Evolutionary conservation across 805 yeast genomes (phyloP).

Genomic region (Pichia deserticola): DNA sequence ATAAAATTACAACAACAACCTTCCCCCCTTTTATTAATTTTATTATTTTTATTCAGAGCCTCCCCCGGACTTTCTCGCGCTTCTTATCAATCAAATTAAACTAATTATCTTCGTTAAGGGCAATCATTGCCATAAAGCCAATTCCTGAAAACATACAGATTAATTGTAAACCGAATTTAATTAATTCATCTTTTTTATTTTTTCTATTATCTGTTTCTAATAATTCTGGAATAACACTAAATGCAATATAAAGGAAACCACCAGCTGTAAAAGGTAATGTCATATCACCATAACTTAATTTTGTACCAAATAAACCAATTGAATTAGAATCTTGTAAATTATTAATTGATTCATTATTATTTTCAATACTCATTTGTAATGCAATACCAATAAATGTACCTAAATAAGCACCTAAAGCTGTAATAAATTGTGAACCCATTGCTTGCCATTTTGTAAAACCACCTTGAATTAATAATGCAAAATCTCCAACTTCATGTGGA

Average conservation of each 20-base stretch:
- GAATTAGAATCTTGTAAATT: background rate
- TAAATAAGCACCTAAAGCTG: constrained; percentile 55
- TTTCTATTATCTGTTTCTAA: constrained; percentile 36
- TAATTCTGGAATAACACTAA: constrained; percentile 70
- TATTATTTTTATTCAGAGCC: too few species aligned
- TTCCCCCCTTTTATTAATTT: too few species aligned
- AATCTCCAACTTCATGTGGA: constrained; percentile 79
- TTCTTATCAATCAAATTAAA: too few species aligned
- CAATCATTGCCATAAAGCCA: constrained; percentile 46
- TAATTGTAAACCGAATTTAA: constrained; percentile 39
- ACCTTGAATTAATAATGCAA: constrained; percentile 60
- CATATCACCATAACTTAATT: constrained; percentile 28
- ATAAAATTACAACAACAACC: too few species aligned
- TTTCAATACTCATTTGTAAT: constrained; percentile 31
- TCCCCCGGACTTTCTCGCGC: too few species aligned
- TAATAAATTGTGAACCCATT: constrained; percentile 56
- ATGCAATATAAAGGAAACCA: constrained; percentile 66
- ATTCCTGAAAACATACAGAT: constrained; percentile 47
- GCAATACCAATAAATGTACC: constrained; percentile 63
- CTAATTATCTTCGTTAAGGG: constrained; percentile 32
- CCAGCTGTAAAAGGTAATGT: constrained; percentile 72
- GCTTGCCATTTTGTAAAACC: constrained; percentile 65
- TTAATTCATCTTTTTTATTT: constrained; percentile 32
- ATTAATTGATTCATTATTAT: background rate
- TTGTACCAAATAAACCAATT: background rate